Evolutionary conservation across 495 filamentous ascomycete species (phyloP).

Genomic region (Coniosporium apollinis): DNA sequence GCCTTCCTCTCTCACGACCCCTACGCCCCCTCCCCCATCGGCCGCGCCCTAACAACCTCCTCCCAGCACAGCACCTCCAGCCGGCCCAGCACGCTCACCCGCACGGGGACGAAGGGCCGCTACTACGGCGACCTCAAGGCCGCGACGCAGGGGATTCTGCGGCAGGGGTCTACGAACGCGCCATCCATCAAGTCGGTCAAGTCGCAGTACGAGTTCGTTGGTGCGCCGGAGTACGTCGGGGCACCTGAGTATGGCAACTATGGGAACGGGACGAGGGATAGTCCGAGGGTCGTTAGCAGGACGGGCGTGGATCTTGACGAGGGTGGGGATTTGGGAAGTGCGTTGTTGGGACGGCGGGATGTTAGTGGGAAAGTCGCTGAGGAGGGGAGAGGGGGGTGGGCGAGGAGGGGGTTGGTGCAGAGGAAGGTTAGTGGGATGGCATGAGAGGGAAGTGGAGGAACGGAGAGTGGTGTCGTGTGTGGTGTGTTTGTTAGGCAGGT

Average conservation of each 20-base stretch:
- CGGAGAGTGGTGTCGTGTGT: too few species aligned
- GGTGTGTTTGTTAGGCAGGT: too few species aligned
- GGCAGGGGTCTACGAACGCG: background rate
- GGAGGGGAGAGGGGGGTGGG: constrained; percentile 48
- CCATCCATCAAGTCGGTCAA: constrained; percentile 3
- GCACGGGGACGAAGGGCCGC: constrained; percentile 16
- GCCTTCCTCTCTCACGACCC: constrained; percentile 1
- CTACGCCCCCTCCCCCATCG: background rate
- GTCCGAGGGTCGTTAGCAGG: constrained; percentile 14
- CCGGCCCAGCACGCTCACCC: background rate
- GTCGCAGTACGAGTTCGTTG: background rate
- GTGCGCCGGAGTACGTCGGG: background rate
- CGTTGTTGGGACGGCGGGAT: constrained; percentile 37
- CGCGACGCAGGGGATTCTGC: constrained; percentile 18
- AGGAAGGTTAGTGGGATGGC: too few species aligned
- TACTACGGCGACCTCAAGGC: constrained; percentile 26
- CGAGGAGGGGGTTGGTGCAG: constrained; percentile 3
- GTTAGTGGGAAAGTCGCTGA: constrained; percentile 78
- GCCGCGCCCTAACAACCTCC: constrained; percentile 5
- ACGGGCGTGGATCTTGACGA: constrained; percentile 36
- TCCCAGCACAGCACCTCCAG: background rate
- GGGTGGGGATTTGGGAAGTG: constrained; percentile 25
- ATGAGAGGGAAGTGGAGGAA: too few species aligned
- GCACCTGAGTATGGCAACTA: background rate
- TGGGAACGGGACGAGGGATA: too few species aligned